Base-by-base conservation (phyloP, 192 early-diverging fungal species). In the Cetraspora pellucida region DNA sequence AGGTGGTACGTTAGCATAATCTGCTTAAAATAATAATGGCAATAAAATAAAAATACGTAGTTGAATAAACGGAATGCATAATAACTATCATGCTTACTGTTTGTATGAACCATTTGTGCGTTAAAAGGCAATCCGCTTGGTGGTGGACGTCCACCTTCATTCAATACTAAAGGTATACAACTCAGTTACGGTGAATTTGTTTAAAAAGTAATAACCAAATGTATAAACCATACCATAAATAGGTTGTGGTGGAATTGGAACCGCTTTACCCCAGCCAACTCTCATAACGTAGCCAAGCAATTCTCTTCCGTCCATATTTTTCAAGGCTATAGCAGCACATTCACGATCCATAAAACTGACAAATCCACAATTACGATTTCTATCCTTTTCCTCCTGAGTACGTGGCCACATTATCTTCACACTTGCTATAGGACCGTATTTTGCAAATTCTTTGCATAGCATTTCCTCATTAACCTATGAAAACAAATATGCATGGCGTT, bases 331-430 rank as follows among this genome's bases (percentile, higher is more conserved):
- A 14, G 83, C 89, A 1, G 96, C 96, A 78, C 86, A 85, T 13
- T 65, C 77, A 21, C 96, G 86, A 19, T 88, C 84, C 94, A 96
- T 96, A 80, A 94, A 98, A 72, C 93, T 92, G 16, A 98, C 92
- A 85, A 98, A 98, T 21, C 92, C 95, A 69, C 87, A 92, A 75
- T 95, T 95, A 11, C 89, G 82, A 57, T 89, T 87, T 13, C 95
- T 88, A 23, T 91, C 91, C 46, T 88, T 87, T 80, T 95, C 93
- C 59, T 95, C 94, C n/a, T 81, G 84, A 0, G 92, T 92, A 16
- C 96, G 91, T 3, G 95, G 95, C 95, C 95, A 96, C 96, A 98
- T 95, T 57, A 98, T 92, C 78, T 98, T 98, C 63, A 96, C 92
- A 68, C 92, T 93, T 10, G 88, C 95, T 74, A 98, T 94, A 1